phyloP scores from a whole-genome alignment of 2,329 filamentous ascomycete genomes.

The Ophiostoma populinum region DNA sequence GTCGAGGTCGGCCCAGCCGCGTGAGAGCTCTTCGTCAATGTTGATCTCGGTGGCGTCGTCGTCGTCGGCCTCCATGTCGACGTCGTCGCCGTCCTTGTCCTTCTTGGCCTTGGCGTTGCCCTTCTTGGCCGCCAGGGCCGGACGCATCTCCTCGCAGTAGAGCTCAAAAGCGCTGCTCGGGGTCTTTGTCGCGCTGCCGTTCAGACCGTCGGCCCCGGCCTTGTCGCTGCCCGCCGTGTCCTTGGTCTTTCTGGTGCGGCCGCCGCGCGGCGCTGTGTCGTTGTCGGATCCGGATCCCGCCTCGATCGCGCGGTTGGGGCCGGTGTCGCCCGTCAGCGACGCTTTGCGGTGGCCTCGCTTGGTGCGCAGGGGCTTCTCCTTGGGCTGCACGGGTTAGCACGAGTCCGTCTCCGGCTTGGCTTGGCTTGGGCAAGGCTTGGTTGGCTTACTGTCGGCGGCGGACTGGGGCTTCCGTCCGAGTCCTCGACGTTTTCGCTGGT shows the following conservation, averaged over 20 bases:
- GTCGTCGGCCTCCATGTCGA: conserved; percentile 12
- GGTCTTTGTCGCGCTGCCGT: conserved; percentile 4
- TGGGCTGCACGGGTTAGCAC: conserved; percentile 33
- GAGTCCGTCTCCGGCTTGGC: background rate
- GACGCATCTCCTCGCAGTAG: conserved; percentile 33
- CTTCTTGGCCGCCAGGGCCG: conserved; percentile 25
- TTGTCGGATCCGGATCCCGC: conserved; percentile 25
- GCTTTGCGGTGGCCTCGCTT: conserved; percentile 55
- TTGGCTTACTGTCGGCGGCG: conserved; percentile 50
- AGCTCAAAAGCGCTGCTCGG: conserved; percentile 29
- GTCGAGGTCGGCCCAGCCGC: conserved; percentile 35
- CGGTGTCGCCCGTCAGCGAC: conserved; percentile 26
- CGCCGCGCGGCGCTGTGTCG: no score
- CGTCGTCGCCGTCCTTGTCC: conserved; percentile 18
- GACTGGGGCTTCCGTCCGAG: conserved; percentile 62
- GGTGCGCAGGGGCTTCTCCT: conserved; percentile 59
- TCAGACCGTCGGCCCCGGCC: conserved; percentile 8
- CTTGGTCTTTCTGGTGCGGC: conserved; percentile 17
- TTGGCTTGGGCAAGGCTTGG: background rate
- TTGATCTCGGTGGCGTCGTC: conserved; percentile 12
- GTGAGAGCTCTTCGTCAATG: conserved; percentile 37
- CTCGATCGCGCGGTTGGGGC: conserved; percentile 24
- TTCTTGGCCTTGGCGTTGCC: conserved; percentile 19
- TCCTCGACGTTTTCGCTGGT: conserved; percentile 62
- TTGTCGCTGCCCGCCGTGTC: conserved; percentile 17